Conservation (phyloP, 106 monocot species). For the Hemerocallis citrina region DNA sequence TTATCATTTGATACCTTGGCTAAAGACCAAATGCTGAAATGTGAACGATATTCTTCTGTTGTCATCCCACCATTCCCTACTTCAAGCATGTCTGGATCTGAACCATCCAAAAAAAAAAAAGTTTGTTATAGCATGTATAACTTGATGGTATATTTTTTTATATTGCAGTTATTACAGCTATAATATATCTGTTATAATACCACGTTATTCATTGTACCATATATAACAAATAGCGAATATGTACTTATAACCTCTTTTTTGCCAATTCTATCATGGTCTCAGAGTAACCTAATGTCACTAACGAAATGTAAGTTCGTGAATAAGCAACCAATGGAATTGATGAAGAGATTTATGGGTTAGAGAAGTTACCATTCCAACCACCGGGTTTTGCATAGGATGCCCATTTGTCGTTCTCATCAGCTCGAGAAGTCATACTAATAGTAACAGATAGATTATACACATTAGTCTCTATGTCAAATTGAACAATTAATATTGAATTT, state of each 20-base stretch:
- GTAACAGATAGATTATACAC: neutral
- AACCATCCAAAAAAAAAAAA: neutral
- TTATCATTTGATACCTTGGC: constrained; percentile 83
- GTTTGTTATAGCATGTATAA: neutral
- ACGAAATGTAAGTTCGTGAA: neutral
- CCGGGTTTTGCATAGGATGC: constrained; percentile 76
- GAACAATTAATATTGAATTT: neutral
- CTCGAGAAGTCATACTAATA: constrained; percentile 59
- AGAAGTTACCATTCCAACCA: constrained; percentile 70
- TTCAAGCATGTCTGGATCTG: constrained; percentile 95
- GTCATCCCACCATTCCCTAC: constrained; percentile 92
- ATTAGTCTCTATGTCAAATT: neutral
- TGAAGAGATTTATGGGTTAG: neutral
- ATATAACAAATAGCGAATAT: too few relatives aligned
- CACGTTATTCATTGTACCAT: too few relatives aligned
- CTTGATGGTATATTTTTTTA: too few relatives aligned
- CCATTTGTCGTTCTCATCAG: constrained; percentile 78
- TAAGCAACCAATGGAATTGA: neutral
- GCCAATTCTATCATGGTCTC: too few relatives aligned
- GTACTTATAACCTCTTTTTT: too few relatives aligned
- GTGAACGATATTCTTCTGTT: constrained; percentile 68
- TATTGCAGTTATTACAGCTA: too few relatives aligned
- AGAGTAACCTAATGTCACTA: too few relatives aligned
- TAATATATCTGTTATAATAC: too few relatives aligned
- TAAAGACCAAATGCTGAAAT: constrained; percentile 95